Base-by-base conservation (phyloP, 179 eudicot genomes). In the Drosera spatulata region DNA sequence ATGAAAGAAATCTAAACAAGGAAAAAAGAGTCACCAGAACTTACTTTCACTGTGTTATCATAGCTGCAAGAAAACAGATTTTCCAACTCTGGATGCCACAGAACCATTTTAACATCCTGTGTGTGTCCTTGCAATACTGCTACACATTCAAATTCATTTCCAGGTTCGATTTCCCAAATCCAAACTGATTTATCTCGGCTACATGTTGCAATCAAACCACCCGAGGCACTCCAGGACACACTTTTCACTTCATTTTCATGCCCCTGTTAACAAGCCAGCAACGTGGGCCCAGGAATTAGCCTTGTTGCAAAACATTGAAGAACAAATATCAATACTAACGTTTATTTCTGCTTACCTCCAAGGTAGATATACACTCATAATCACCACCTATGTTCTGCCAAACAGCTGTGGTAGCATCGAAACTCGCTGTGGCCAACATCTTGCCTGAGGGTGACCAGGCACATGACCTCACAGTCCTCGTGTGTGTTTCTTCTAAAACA, bases 231-330 rank as follows among this genome's bases (percentile, higher is more conserved):
- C 96, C 96, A 91, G 22, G 96, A 85, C 33, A 88, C 88, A 64
- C 96, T 84, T 72, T 84, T 86, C 56, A 91, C 96, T 79, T 91
- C 98, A 73, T 85, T 91, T 61, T 91, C 96, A 63, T 91, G 96
- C 40, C 96, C 98, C 98, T 91, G 63, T 15, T 53, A 33, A 68
- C 51, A 54, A 50, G 55, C 62, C 8, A 49, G 4, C 52, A 3
- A 49, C n/a, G 10, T 49, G n/a, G 11, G 11, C 4, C 13, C 4
- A 49, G 52, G n/a, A 7, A 49, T 12, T 10, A 57, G 46, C 10
- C 40, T 41, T 40, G 47, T 10, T 57, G 9, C 11, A 2, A 57
- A 39, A 33, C 39, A 53, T 53, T 53, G 41, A 10, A 7, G 7
- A 10, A 56, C 10, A 37, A 55, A n/a, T 6, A 55, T 6, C 38